Base-by-base conservation (phyloP, 2,329 filamentous ascomycete genomes). In the Talaromyces atroroseus region DNA sequence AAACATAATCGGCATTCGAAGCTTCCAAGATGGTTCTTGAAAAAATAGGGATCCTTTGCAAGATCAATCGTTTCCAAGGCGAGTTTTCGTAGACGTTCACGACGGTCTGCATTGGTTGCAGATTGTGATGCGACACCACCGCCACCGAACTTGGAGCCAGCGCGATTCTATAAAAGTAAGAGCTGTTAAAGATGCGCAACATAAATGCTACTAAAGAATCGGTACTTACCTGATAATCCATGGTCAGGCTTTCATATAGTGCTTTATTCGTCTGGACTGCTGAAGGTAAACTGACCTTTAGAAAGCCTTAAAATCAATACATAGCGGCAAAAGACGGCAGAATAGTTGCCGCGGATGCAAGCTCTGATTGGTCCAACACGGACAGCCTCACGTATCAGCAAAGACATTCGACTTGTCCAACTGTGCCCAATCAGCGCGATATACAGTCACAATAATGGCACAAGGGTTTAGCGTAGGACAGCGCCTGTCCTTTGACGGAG, bases 11-110 rank as follows among this genome's bases (percentile, higher is more conserved):
- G 89, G 74, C 94, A 99, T 76, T 99, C 94, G 76, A 96, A 99
- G 68, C 88, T 94, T 69, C 94, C 94, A 66, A 97, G 90, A 75
- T 99, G 92, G 80, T 99, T 99, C 75, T 95, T 95, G 86, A 99
- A 99, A 80, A 97, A 96, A 83, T 97, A 99, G 0, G 94, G 94
- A 77, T 99, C 94, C 78, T 96, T 97, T 77, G 97, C 94, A 61
- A 97, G 89, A 78, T 97, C 92, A 80, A 99, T 99, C 56, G 91
- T 95, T 78, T 99, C 94, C 69, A 99, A 89, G 58, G 94, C 94
- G 70, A 99, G 91, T 79, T 96, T 96, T 74, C 92, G 91, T 40
- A 99, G 87, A 61, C 94, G 92, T 75, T 99, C 94, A 71, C 94
- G 90, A 58, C 94, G 90, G 82, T 97, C 94, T 63, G 94, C 92